phyloP scores from a whole-genome alignment of 1,284 basidiomycete species.

The Pseudomicrostroma phylloplanum region DNA sequence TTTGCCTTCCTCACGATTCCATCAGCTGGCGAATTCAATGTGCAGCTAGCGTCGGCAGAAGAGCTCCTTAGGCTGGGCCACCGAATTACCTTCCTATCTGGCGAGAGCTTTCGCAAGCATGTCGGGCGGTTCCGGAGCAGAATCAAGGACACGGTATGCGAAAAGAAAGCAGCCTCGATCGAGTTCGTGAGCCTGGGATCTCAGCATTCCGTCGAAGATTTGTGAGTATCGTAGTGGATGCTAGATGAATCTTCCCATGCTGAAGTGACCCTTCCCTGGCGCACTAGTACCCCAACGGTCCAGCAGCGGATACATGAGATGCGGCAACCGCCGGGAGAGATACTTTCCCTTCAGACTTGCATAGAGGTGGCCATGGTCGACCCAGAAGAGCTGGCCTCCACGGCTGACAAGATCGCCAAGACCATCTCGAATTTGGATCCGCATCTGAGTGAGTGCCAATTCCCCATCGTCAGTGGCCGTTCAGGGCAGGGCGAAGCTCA shows the following conservation, averaged over 20 bases:
- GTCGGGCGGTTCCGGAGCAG: conserved; percentile 17
- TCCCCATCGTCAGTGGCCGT: neutral
- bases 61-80: conserved; percentile 21
- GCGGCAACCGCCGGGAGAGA: conserved; percentile 20
- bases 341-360: conserved; percentile 19
- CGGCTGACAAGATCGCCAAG: conserved; percentile 22
- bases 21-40: conserved; percentile 27
- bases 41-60: conserved; percentile 23
- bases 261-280: too few species aligned
- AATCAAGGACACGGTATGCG: conserved; percentile 13
- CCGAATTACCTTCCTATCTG: conserved; percentile 20
- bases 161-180: conserved; percentile 8
- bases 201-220: conserved; percentile 19
- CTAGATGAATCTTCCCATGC: too few species aligned
- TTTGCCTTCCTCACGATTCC: conserved; percentile 24
- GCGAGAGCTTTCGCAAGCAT: conserved; percentile 18
- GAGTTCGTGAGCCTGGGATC: conserved; percentile 17
- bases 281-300: conserved; percentile 13
- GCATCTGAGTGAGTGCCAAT: conserved; percentile 17
- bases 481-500: too few species aligned
- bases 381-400: conserved; percentile 19
- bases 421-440: conserved; percentile 22
- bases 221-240: neutral
- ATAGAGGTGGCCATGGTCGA: conserved; percentile 16
- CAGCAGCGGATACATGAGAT: conserved; percentile 18